phyloP scores from a whole-genome alignment of 176 grass and related monocot genomes.

The Chloris gayana region DNA sequence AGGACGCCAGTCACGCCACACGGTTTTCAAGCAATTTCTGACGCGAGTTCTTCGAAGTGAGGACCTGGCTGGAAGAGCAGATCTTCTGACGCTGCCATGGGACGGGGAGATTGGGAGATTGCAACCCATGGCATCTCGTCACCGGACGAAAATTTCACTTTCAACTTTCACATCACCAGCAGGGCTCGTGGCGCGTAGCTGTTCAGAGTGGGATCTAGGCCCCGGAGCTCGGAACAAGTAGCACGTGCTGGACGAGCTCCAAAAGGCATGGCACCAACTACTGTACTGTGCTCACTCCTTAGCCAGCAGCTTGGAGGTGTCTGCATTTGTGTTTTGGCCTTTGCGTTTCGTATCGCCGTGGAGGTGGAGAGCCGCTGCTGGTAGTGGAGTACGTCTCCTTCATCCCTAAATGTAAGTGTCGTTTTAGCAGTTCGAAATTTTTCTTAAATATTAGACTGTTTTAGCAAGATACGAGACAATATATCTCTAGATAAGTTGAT shows the following conservation, averaged over 20 bases:
- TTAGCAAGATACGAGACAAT: no score
- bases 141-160: no score
- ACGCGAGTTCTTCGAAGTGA: not conserved
- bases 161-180: constrained; percentile 12
- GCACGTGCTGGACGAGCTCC: constrained; percentile 35
- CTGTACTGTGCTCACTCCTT: not conserved
- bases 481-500: no score
- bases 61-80: not conserved
- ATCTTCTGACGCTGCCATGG: no score
- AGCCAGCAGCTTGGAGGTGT: not conserved
- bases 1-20: constrained; percentile 22
- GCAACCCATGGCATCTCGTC: constrained; percentile 39
- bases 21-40: not conserved
- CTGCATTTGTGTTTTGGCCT: constrained; percentile 17
- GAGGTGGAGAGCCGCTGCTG: not conserved
- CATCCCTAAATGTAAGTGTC: no score
- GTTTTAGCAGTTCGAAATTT: no score
- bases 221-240: constrained; percentile 4
- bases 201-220: constrained; percentile 31
- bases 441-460: no score
- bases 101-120: constrained; percentile 17
- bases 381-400: not conserved
- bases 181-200: constrained; percentile 9
- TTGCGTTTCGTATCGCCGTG: constrained; percentile 2
- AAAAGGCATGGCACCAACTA: not conserved